Percentiles rank a stretch among this genome's conserved stretches.
Evolutionary conservation across 768 basidiomycete genomes (phyloP).

Genomic region (Phlegmacium glaucopus): DNA sequence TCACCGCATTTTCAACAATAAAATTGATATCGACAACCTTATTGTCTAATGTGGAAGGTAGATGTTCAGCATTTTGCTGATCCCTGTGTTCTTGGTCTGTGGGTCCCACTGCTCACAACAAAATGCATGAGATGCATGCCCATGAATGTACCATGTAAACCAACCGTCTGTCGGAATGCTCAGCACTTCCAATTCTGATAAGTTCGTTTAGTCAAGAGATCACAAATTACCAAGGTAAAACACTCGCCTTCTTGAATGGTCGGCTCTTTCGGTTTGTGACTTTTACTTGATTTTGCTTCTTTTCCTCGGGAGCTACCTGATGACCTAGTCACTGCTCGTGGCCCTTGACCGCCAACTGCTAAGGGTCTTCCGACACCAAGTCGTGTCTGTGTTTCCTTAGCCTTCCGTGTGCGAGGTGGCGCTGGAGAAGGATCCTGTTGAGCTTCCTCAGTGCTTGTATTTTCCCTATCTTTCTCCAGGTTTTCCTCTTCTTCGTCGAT

Average conservation of each 20-base stretch:
- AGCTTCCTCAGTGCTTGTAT: constrained; percentile 18
- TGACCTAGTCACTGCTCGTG: constrained; percentile 63
- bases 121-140: neutral
- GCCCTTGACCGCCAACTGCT: constrained; percentile 61
- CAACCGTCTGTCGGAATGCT: constrained; percentile 7
- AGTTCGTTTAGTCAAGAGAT: constrained; percentile 4
- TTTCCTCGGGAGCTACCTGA: constrained; percentile 45
- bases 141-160: neutral
- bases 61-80: no score
- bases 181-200: constrained; percentile 20
- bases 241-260: constrained; percentile 58
- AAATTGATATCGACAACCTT: no score
- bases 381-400: constrained; percentile 65
- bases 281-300: constrained; percentile 48
- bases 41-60: no score
- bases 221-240: neutral
- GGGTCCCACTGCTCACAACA: no score
- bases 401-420: constrained; percentile 55
- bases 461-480: constrained; percentile 19
- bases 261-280: constrained; percentile 47
- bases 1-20: neutral
- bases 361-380: constrained; percentile 73
- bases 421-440: constrained; percentile 14
- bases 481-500: constrained; percentile 45
- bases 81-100: no score